phyloP scores from a whole-genome alignment of 768 basidiomycete genomes.

The Macrolepiota fuliginosa region DNA sequence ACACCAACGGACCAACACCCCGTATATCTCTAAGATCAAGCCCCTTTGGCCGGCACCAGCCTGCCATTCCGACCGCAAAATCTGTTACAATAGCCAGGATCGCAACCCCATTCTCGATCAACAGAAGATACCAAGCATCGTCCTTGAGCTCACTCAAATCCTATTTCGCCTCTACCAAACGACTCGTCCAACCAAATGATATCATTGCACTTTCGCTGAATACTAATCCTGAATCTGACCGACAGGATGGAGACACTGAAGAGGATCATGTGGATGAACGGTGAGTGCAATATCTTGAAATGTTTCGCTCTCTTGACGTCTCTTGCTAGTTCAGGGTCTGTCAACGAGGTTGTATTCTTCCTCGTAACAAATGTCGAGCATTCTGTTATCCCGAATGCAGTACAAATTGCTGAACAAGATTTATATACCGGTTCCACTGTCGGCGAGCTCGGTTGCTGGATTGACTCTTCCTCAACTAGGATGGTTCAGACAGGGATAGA shows the following conservation, averaged over 20 bases:
- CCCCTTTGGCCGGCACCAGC: constrained; percentile 58
- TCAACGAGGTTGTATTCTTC: constrained; percentile 62
- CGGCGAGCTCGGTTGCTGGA: constrained; percentile 82
- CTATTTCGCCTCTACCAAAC: constrained; percentile 54
- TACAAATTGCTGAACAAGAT: constrained; percentile 31
- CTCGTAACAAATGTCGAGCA: constrained; percentile 75
- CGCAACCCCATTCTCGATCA: constrained; percentile 68
- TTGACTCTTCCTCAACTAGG: constrained; percentile 70
- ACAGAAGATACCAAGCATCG: constrained; percentile 58
- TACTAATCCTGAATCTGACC: constrained; percentile 36
- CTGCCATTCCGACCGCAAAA: constrained; percentile 65
- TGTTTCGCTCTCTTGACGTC: not conserved
- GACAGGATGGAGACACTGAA: constrained; percentile 24
- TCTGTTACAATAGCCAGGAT: constrained; percentile 78
- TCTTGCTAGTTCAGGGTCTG: not conserved
- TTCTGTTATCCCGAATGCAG: constrained; percentile 41
- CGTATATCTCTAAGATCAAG: constrained; percentile 44
- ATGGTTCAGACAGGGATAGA: constrained; percentile 81
- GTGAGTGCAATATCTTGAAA: constrained; percentile 19
- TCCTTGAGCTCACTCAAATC: constrained; percentile 60
- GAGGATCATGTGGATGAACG: constrained; percentile 17
- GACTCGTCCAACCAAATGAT: constrained; percentile 72
- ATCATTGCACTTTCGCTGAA: constrained; percentile 65
- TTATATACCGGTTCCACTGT: constrained; percentile 51
- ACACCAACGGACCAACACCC: constrained; percentile 10